A percentile compares a stretch with the other conserved stretches of the same genome.
phyloP scores from a whole-genome alignment of 2,329 filamentous ascomycete species.

The Fusarium sp. region DNA sequence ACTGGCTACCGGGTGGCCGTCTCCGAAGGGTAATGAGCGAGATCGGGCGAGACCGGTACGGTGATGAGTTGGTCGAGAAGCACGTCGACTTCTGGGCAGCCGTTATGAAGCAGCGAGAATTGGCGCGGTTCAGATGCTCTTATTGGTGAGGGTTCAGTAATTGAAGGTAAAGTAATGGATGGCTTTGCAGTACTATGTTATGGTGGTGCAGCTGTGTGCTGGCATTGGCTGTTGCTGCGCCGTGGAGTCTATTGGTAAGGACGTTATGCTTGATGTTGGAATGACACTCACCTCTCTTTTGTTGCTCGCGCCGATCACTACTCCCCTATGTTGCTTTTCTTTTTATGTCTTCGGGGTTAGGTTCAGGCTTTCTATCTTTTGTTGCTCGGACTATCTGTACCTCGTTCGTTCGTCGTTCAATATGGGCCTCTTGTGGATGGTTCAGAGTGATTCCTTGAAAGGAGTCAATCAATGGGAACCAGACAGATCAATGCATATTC shows the following conservation, averaged over 20 bases:
- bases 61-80: slow-evolving; percentile 28
- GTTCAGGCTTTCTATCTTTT: background rate
- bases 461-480: background rate
- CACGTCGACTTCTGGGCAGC: slow-evolving; percentile 32
- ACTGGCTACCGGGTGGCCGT: slow-evolving; percentile 18
- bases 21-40: slow-evolving; percentile 12
- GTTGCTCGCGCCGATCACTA: background rate
- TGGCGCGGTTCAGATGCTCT: slow-evolving; percentile 24
- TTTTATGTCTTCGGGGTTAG: background rate
- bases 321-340: background rate
- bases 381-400: background rate
- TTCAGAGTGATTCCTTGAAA: background rate
- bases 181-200: background rate
- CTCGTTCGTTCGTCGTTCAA: background rate
- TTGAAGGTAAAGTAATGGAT: background rate
- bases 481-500: background rate
- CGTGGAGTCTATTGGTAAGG: background rate
- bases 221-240: background rate
- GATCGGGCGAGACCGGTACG: slow-evolving; percentile 24
- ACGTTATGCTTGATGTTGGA: background rate
- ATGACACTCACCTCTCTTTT: background rate
- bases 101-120: slow-evolving; percentile 29
- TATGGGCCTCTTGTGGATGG: background rate
- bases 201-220: background rate
- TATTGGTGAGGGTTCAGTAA: slow-evolving; percentile 16